A percentile compares a stretch with the other conserved stretches of the same genome.
Conservation (phyloP, 2,329 filamentous ascomycete genomes). For the Scedosporium minutisporum region DNA sequence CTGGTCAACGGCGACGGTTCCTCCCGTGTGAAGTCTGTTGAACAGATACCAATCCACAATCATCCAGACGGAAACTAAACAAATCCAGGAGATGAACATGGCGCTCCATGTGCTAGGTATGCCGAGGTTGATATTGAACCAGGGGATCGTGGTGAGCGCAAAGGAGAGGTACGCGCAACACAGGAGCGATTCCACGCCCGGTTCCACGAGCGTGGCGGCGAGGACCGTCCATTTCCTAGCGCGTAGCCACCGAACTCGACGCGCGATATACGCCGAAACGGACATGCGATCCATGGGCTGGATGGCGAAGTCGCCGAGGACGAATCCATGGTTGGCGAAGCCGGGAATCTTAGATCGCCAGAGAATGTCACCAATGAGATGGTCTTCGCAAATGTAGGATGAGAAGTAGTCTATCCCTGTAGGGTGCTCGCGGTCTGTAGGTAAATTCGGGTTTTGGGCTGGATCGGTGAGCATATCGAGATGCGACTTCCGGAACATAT, state of each 20-base stretch:
- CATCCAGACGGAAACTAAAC: conserved; percentile 62
- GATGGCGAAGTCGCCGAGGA: conserved; percentile 77
- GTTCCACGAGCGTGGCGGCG: conserved; percentile 81
- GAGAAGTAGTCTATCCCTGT: conserved; percentile 86
- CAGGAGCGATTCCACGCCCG: conserved; percentile 78
- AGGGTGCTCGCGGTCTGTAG: conserved; percentile 32
- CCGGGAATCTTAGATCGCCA: conserved; percentile 62
- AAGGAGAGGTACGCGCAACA: conserved; percentile 76
- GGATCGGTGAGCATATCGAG: conserved; percentile 62
- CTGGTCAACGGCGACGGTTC: conserved; percentile 59
- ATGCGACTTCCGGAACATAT: conserved; percentile 94
- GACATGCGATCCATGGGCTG: conserved; percentile 83
- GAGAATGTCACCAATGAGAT: conserved; percentile 84
- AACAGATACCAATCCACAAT: conserved; percentile 65
- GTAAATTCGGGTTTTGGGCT: conserved; percentile 26
- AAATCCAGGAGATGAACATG: conserved; percentile 56
- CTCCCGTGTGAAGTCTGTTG: conserved; percentile 61
- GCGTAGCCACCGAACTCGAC: conserved; percentile 80
- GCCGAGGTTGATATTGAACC: conserved; percentile 41
- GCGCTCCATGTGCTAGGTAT: conserved; percentile 58
- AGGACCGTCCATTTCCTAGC: conserved; percentile 92
- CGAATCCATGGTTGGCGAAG: conserved; percentile 71
- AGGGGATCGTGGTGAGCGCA: conserved; percentile 64
- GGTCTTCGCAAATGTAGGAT: conserved; percentile 94
- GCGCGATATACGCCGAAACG: conserved; percentile 64